Evolutionary conservation across 139 green algal genomes (phyloP).

Genomic region (Eudorina sp.): DNA sequence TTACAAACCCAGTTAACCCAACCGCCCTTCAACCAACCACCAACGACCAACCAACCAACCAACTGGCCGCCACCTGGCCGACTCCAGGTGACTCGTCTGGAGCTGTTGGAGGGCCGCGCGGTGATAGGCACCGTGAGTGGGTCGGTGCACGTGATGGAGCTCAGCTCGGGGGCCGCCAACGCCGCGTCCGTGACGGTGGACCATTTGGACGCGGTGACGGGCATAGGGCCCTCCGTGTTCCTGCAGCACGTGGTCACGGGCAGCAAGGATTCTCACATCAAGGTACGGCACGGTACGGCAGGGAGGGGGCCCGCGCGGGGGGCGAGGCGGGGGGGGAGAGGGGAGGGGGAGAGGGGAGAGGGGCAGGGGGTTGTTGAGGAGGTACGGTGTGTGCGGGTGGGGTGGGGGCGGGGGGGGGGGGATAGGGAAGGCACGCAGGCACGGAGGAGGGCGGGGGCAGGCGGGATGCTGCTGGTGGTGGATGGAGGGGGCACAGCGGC

Average conservation of each 20-base stretch:
- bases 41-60: no score
- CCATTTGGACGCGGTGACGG: slow-evolving; percentile 55
- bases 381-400: no score
- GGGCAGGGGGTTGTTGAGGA: background rate
- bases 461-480: no score
- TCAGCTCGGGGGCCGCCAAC: slow-evolving; percentile 32
- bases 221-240: slow-evolving; percentile 23
- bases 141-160: slow-evolving; percentile 48
- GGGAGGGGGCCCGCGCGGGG: background rate
- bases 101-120: slow-evolving; percentile 53
- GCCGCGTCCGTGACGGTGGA: slow-evolving; percentile 41
- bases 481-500: no score
- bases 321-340: background rate
- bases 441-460: no score
- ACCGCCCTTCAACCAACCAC: no score
- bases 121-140: slow-evolving; percentile 50
- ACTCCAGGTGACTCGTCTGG: slow-evolving; percentile 44
- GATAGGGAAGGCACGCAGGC: background rate
- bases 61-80: no score
- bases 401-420: no score
- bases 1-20: no score
- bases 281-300: slow-evolving; percentile 30
- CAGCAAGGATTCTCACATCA: slow-evolving; percentile 52
- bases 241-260: slow-evolving; percentile 60
- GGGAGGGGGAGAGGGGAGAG: background rate